These are phyloP conservation scores for Erythrophleum fordii DNA, from an alignment of 306 rosid genomes.

Conservation along the genomic window DNA sequence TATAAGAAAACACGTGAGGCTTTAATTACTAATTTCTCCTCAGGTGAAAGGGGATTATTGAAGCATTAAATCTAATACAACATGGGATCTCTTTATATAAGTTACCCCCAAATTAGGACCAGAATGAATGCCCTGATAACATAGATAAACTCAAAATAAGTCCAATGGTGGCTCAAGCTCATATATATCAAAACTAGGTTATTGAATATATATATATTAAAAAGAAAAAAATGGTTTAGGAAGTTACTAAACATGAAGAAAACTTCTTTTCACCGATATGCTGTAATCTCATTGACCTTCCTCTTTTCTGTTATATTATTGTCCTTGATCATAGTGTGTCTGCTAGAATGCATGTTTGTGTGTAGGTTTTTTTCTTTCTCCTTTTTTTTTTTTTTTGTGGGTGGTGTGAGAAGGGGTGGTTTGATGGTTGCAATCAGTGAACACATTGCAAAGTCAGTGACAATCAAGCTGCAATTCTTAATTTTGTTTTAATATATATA, in stretches of 20 bases:
- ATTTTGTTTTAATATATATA: neutral
- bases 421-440: too few relatives aligned
- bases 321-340: neutral
- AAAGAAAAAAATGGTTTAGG: neutral
- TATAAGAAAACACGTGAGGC: neutral
- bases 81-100: neutral
- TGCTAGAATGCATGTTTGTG: neutral
- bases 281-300: neutral
- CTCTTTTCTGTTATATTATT: neutral
- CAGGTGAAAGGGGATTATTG: neutral
- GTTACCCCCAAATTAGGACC: neutral
- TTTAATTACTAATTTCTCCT: conserved; percentile 1
- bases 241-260: neutral
- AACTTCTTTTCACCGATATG: neutral
- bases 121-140: neutral
- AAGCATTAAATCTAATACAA: conserved; percentile 6
- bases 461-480: too few relatives aligned
- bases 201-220: too few relatives aligned
- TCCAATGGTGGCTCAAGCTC: neutral
- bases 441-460: too few relatives aligned
- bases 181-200: neutral
- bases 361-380: neutral
- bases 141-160: neutral
- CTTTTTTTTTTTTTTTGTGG: too few relatives aligned
- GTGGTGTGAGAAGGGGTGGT: too few relatives aligned